phyloP scores from a whole-genome alignment of 345 rosid species.

The Salix suchowensis region DNA sequence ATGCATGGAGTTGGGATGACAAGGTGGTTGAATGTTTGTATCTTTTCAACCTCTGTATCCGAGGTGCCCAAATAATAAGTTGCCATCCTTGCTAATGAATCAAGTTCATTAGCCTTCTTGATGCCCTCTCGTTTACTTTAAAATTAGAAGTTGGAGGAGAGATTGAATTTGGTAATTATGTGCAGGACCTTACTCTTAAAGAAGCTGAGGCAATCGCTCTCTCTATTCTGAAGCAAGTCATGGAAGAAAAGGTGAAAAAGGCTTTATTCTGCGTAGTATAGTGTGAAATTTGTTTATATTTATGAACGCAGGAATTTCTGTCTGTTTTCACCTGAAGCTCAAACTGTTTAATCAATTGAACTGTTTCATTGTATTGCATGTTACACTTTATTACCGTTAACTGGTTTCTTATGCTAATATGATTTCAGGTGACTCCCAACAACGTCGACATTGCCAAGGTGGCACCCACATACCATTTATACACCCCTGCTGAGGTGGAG shows the following conservation, averaged over 20 bases:
- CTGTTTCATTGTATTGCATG: neutral
- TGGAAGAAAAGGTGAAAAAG: conserved; percentile 83
- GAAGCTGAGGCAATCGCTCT: conserved; percentile 92
- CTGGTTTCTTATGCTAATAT: neutral
- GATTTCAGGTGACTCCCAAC: conserved; percentile 78
- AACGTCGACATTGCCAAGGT: conserved; percentile 94
- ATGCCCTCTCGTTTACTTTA: neutral
- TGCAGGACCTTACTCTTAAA: conserved; percentile 69
- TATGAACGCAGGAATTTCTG: neutral
- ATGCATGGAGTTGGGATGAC: neutral
- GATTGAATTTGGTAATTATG: neutral
- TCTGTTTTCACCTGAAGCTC: neutral
- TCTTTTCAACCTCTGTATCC: neutral
- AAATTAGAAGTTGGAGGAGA: neutral
- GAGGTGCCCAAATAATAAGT: neutral
- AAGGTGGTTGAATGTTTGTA: neutral
- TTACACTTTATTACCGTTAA: no score
- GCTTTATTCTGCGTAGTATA: neutral
- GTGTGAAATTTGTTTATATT: neutral
- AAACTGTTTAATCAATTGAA: neutral
- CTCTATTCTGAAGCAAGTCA: conserved; percentile 91
- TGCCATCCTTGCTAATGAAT: neutral
- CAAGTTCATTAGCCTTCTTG: neutral
- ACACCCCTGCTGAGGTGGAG: conserved; percentile 90
- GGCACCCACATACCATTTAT: conserved; percentile 78